Percentiles rank a stretch among this genome's conserved stretches.
These are phyloP conservation scores for Blastobotrys indianensis DNA, from an alignment of 1,139 yeast genomes.

Conservation along the genomic window DNA sequence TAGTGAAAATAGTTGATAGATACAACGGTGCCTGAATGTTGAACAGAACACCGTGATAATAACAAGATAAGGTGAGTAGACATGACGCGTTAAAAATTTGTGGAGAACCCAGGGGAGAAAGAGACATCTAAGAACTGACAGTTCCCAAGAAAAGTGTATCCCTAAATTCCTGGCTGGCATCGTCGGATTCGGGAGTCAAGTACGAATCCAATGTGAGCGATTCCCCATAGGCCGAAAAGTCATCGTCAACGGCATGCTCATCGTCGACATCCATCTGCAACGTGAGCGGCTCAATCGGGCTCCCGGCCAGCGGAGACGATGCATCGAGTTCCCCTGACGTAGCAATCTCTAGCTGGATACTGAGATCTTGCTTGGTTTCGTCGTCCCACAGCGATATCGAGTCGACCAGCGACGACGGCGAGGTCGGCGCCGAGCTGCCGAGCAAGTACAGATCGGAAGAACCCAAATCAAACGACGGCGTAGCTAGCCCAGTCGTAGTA, in stretches of 20 bases:
- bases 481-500: not conserved
- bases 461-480: conserved; percentile 6
- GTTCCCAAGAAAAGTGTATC: conserved; percentile 1
- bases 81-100: no score
- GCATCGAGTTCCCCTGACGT: not conserved
- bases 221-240: conserved; percentile 5
- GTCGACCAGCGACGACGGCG: conserved; percentile 10
- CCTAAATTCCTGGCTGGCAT: conserved; percentile 7
- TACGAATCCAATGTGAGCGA: conserved; percentile 21
- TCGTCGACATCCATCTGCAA: conserved; percentile 4
- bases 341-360: not conserved
- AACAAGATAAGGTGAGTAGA: no score
- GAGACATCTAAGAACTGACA: no score
- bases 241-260: conserved; percentile 4
- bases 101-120: no score
- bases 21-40: no score
- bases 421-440: conserved; percentile 4
- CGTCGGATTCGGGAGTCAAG: conserved; percentile 25
- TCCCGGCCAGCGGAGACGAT: conserved; percentile 14
- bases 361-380: not conserved
- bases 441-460: conserved; percentile 8
- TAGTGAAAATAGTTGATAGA: not conserved
- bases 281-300: conserved; percentile 8
- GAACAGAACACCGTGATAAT: no score
- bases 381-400: conserved; percentile 8